Conservation (phyloP, 2,329 filamentous ascomycete species). For the Hypocrella siamensis region DNA sequence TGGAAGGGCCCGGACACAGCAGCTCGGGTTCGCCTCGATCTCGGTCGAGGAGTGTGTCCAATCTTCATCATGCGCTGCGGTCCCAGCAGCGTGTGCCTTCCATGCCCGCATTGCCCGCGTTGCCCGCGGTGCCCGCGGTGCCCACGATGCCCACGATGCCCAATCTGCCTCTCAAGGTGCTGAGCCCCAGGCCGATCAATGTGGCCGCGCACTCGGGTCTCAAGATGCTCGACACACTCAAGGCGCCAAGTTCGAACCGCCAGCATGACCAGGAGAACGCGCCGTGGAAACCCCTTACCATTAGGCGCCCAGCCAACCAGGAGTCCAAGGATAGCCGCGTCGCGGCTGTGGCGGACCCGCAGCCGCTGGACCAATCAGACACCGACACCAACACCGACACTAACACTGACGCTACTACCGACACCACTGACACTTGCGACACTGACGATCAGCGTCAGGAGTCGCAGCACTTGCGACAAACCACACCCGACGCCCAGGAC, state of each 20-base stretch:
- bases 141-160: conserved; percentile 1
- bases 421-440: neutral
- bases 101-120: neutral
- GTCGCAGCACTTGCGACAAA: neutral
- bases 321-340: neutral
- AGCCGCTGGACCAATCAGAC: neutral
- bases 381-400: neutral
- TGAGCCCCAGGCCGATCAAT: conserved; percentile 4
- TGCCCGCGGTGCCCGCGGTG: neutral
- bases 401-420: neutral
- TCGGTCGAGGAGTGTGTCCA: conserved; percentile 8
- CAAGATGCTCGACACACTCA: conserved; percentile 3
- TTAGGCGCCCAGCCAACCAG: conserved; percentile 1
- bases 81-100: neutral
- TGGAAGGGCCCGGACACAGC: neutral
- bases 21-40: conserved; percentile 2
- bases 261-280: neutral
- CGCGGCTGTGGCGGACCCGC: neutral
- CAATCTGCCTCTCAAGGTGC: neutral
- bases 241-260: conserved; percentile 1
- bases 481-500: too few species aligned
- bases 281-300: conserved; percentile 1
- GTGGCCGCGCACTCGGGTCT: conserved; percentile 2
- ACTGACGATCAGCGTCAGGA: too few species aligned
- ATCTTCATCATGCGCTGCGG: conserved; percentile 1